Base-by-base conservation (phyloP, 352 stramenopile genomes). In the Paralagenidium karlingii region DNA sequence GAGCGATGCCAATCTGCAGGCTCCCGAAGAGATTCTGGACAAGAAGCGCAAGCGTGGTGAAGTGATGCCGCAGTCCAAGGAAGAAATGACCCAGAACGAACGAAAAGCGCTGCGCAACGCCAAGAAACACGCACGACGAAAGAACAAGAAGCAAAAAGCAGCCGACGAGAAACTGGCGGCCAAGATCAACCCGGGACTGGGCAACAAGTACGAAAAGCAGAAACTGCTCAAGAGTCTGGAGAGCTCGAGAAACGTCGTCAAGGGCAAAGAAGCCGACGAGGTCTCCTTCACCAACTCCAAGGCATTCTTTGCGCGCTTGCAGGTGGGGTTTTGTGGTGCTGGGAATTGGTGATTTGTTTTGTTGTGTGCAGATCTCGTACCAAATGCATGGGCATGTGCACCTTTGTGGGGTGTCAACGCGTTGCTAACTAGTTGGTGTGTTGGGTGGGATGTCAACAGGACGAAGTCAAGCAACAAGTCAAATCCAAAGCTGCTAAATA, bases 181-280 rank as follows among this genome's bases (percentile, higher is more conserved):
- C 27, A 94, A 95, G 59, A 68, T 97, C 47, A 87, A 97, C 57
- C 87, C 90, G n/a, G 87, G 87, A 0, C 63, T 97, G 25, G 87
- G 88, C 48, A 97, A 97, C 67, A 95, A 95, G 43, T 96, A 96
- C 67, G 90, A 94, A 50, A 96, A 96, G 60, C 91, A 79, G 70
- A 94, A 91, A 47, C 70, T 91, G 63, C 61, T 88, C 47, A 69
- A 91, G 54, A 85, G 62, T 49, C 61, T 91, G 27, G 64, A 68
- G 19, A 59, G 55, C 38, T 68, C 71, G 60, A 84, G 82, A 58
- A 91, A 87, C 51, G 60, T 91, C 50, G 85, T 68, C n/a, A 77
- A 44, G 47, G 77, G 77, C 57, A 36, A 36, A 36, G 70, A 86
- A 34, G 73, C 71, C 45, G 84, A 69, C 12, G 71, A 68, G 27